phyloP scores from a whole-genome alignment of 768 basidiomycete species.

The Mycena latifolia region DNA sequence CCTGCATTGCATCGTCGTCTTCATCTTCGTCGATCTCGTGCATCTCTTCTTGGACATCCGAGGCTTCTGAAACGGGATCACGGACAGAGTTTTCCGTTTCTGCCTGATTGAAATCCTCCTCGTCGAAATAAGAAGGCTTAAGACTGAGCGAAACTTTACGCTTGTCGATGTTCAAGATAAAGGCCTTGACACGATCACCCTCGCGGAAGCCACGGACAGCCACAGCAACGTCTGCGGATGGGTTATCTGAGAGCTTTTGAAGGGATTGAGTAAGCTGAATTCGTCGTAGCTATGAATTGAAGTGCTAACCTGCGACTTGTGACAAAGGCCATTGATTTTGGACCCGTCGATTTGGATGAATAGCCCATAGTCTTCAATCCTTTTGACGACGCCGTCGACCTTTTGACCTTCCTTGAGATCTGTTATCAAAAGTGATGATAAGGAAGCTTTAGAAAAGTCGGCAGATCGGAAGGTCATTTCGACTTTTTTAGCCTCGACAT shows the following conservation, averaged over 20 bases:
- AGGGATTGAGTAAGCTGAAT: not conserved
- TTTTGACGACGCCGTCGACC: conserved; percentile 64
- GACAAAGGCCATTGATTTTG: conserved; percentile 90
- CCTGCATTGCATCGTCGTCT: conserved; percentile 57
- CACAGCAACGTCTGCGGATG: conserved; percentile 80
- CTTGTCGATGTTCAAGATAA: conserved; percentile 78
- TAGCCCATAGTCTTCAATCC: conserved; percentile 90
- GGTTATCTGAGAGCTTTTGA: conserved; percentile 86
- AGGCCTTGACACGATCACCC: conserved; percentile 88
- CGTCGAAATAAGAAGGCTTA: conserved; percentile 89
- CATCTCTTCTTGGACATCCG: conserved; percentile 39
- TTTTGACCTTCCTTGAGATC: conserved; percentile 86
- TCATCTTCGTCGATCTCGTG: conserved; percentile 41
- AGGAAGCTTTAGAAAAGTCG: conserved; percentile 56
- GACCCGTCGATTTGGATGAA: conserved; percentile 92
- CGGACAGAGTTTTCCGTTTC: conserved; percentile 37
- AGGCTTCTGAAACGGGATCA: conserved; percentile 40
- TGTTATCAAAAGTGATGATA: conserved; percentile 55
- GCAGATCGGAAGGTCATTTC: conserved; percentile 90
- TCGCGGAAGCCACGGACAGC: conserved; percentile 88
- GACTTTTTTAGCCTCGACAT: conserved; percentile 79
- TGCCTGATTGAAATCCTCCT: conserved; percentile 67
- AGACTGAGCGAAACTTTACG: conserved; percentile 88
- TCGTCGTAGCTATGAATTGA: conserved; percentile 3
- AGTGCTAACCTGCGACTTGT: conserved; percentile 86